These are phyloP conservation scores for Neopestalotiopsis rosae DNA, from an alignment of 2,329 filamentous ascomycete species.

Conservation along the genomic window DNA sequence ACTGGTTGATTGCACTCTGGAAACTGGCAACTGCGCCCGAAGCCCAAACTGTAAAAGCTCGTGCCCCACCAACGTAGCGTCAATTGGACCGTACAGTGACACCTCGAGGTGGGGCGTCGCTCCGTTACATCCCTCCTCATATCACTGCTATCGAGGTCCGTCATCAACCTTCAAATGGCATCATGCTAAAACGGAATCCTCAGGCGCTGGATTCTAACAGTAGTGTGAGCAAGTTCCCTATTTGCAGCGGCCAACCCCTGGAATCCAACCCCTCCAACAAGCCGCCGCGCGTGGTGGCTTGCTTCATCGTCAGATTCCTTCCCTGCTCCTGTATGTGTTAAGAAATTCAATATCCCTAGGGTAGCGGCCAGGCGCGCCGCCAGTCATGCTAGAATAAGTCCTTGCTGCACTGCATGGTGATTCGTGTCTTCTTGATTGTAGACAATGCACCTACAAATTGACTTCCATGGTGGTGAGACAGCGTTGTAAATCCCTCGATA, in stretches of 20 bases:
- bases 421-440: not conserved
- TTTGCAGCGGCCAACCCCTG: not conserved
- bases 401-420: not conserved
- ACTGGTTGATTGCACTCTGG: not conserved
- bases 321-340: not conserved
- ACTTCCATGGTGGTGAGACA: not conserved
- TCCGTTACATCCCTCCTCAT: not conserved
- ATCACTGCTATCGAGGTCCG: not conserved
- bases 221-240: not conserved
- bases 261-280: not conserved
- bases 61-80: not conserved
- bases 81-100: not conserved
- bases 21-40: conserved; percentile 1
- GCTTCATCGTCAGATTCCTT: not conserved
- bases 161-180: not conserved
- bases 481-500: not conserved
- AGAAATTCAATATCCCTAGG: not conserved
- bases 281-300: conserved; percentile 5
- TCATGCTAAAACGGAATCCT: not conserved
- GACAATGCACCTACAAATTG: not conserved
- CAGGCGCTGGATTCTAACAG: not conserved
- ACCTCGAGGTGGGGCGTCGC: not conserved
- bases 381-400: not conserved
- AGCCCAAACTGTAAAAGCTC: not conserved
- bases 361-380: not conserved